Percentiles rank a stretch among this genome's conserved stretches.
Evolutionary conservation across 2,329 filamentous ascomycete species (phyloP).

Genomic region (Lomentospora prolificans): DNA sequence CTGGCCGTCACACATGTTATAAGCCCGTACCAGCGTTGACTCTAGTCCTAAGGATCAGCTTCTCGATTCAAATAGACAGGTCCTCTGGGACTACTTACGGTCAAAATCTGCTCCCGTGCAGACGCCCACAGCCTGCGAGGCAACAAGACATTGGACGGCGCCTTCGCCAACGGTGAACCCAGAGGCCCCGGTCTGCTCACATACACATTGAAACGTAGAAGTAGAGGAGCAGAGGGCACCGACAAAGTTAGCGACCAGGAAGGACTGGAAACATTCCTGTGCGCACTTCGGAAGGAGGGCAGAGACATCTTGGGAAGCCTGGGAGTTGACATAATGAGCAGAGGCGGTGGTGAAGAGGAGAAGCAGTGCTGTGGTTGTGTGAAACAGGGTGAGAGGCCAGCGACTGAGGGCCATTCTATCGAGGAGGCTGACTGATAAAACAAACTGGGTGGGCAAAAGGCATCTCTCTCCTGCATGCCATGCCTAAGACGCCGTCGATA

Average conservation of each 20-base stretch:
- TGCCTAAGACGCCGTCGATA: neutral
- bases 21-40: conserved; percentile 25
- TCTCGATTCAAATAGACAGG: neutral
- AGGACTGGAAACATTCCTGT: conserved; percentile 49
- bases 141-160: conserved; percentile 56
- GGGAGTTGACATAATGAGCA: neutral
- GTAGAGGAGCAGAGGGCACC: conserved; percentile 33
- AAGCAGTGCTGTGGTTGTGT: neutral
- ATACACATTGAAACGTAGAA: conserved; percentile 52
- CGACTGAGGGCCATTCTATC: neutral
- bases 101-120: conserved; percentile 37
- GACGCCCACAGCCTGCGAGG: conserved; percentile 35
- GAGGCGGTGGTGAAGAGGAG: neutral
- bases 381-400: neutral
- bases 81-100: conserved; percentile 4
- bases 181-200: conserved; percentile 44
- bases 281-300: conserved; percentile 49
- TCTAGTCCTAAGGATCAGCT: neutral
- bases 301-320: conserved; percentile 26
- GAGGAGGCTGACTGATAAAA: neutral
- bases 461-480: neutral
- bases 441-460: neutral
- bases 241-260: conserved; percentile 51
- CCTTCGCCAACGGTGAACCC: conserved; percentile 65
- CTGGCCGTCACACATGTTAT: conserved; percentile 46